Evolutionary conservation across 352 stramenopile genomes (phyloP).

Genomic region (Pythium rishiriense): DNA sequence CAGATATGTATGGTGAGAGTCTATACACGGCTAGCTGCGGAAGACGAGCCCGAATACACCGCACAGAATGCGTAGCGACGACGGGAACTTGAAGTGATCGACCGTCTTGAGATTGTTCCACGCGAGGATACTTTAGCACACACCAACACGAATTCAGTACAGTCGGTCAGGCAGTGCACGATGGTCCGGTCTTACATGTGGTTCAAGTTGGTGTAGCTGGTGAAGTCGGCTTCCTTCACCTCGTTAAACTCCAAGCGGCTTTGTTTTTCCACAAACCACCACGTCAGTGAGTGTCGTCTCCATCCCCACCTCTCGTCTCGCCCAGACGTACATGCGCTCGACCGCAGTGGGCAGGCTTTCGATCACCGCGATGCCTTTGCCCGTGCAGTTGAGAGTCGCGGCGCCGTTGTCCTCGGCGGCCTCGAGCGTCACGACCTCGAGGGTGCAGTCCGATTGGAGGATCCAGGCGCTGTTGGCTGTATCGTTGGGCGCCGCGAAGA

Average conservation of each 20-base stretch:
- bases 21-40: no score
- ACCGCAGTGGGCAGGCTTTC: slow-evolving; percentile 12
- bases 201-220: slow-evolving; percentile 9
- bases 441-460: slow-evolving; percentile 25
- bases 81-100: slow-evolving; percentile 22
- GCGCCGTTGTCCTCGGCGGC: not conserved
- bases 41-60: not conserved
- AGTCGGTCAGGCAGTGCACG: no score
- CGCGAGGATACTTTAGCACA: slow-evolving; percentile 22
- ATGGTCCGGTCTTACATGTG: slow-evolving; percentile 24
- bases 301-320: not conserved
- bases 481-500: slow-evolving; percentile 24
- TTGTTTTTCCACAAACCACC: no score
- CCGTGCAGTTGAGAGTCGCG: slow-evolving; percentile 2
- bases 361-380: slow-evolving; percentile 5
- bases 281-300: no score
- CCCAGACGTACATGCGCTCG: slow-evolving; percentile 5
- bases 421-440: slow-evolving; percentile 1
- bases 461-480: slow-evolving; percentile 24
- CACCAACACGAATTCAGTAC: no score
- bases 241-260: slow-evolving; percentile 12
- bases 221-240: slow-evolving; percentile 16
- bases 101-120: slow-evolving; percentile 8
- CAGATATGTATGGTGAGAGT: no score
- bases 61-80: slow-evolving; percentile 9